Base-by-base conservation (phyloP, 371 early-diverging fungal genomes). In the Mortierella sp. region DNA sequence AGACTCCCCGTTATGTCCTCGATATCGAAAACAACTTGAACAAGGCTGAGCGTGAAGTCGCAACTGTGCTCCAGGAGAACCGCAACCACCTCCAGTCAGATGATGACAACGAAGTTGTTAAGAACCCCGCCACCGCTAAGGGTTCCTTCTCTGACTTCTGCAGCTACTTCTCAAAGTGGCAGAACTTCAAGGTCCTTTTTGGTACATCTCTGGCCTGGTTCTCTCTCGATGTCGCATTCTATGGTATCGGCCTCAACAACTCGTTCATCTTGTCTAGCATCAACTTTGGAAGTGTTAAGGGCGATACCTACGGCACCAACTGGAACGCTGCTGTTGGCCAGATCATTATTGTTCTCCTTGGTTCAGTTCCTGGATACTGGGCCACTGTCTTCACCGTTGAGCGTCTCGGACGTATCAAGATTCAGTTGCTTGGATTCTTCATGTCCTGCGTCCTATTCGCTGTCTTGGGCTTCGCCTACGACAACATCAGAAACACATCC, bases 311-410 rank as follows among this genome's bases (percentile, higher is more conserved):
- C 62, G 86, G 87, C 43, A 85, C 85, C 39, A 78, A 91, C 40
- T 90, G 89, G 87, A 87, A 85, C 79, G 88, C 88, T 61, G 85
- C 92, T 58, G 88, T 94, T 62, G 96, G 96, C 58, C 94, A 95
- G 85, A 89, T 94, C 73, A 92, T 97, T 71, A 91, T 97, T 72
- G 90, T 93, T 45, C 87, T 91, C 72, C 86, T 93, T 62, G 97
- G 97, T 72, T 92, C 94, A 51, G 93, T 96, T 26, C 97, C 97
- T 4, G 97, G 97, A 55, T 97, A 97, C 89, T 95, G 92, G 87
- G 83, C 92, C 24, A 93, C 94, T 52, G 96, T 95, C 59, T 87
- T 91, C 77, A 84, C 90, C 37, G 88, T 97, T 67, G 97, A 97
- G 68, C 85, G 87, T 16, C 73, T 92, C 71, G 96, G 97, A 70